Conservation (phyloP, 2,329 filamentous ascomycete genomes). For the Incumbomyces delicatus region DNA sequence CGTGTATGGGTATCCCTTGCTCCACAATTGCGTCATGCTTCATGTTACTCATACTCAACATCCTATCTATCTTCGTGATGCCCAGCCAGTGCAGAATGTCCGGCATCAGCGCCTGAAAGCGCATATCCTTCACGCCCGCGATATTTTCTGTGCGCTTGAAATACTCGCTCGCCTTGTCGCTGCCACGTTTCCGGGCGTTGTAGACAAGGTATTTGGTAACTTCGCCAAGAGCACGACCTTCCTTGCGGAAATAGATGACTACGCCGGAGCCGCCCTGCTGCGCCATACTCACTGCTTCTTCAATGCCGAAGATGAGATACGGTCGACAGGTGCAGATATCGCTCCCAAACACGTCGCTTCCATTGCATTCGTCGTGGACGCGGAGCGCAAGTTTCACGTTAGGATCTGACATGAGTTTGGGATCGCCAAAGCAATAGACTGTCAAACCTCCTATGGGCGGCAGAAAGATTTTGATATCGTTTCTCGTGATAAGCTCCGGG, state of each 20-base stretch:
- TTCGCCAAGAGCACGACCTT: slow-evolving; percentile 86
- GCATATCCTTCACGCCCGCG: slow-evolving; percentile 91
- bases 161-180: slow-evolving; percentile 67
- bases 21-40: slow-evolving; percentile 44
- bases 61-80: slow-evolving; percentile 95
- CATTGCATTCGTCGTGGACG: slow-evolving; percentile 85
- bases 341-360: slow-evolving; percentile 92
- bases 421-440: slow-evolving; percentile 94
- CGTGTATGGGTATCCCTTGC: slow-evolving; percentile 60
- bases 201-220: slow-evolving; percentile 79
- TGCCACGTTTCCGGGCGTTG: slow-evolving; percentile 37
- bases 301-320: slow-evolving; percentile 92
- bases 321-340: slow-evolving; percentile 92
- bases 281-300: slow-evolving; percentile 94
- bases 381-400: slow-evolving; percentile 71
- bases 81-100: slow-evolving; percentile 97
- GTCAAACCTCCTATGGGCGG: slow-evolving; percentile 93
- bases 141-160: slow-evolving; percentile 98
- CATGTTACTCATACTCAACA: slow-evolving; percentile 94
- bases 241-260: slow-evolving; percentile 97
- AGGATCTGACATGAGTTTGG: slow-evolving; percentile 84
- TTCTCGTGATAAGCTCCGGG: slow-evolving; percentile 88
- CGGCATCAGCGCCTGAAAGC: slow-evolving; percentile 96
- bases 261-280: slow-evolving; percentile 89
- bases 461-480: slow-evolving; percentile 89